Percentiles rank a stretch among this genome's conserved stretches.
Evolutionary conservation across 2,329 filamentous ascomycete genomes (phyloP).

Genomic region (Sordariomycetes sp.): DNA sequence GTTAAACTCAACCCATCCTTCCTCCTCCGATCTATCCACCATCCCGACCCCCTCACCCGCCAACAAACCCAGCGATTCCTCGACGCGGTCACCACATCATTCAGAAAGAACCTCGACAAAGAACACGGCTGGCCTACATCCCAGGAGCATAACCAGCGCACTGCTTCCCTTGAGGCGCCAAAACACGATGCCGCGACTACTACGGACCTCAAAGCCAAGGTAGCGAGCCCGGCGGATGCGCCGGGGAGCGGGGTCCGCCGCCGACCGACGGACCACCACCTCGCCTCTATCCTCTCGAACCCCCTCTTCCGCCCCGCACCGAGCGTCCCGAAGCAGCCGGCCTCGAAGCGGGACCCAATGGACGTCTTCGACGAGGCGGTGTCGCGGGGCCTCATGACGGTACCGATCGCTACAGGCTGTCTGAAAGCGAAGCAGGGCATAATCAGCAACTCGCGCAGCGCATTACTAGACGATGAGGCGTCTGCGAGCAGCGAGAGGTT

Average conservation of each 20-base stretch:
- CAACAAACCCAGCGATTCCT: constrained; percentile 41
- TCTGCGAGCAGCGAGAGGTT: not conserved
- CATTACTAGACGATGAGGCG: not conserved
- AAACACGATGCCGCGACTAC: not conserved
- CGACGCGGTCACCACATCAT: constrained; percentile 40
- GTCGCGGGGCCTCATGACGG: constrained; percentile 41
- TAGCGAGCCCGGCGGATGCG: constrained; percentile 6
- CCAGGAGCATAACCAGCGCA: constrained; percentile 11
- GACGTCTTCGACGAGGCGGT: constrained; percentile 43
- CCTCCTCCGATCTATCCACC: constrained; percentile 31
- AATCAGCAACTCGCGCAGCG: not conserved
- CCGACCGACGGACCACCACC: constrained; percentile 32
- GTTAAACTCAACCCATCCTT: constrained; percentile 7
- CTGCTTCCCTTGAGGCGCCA: constrained; percentile 7
- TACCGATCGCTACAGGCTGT: constrained; percentile 37
- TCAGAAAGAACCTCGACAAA: constrained; percentile 42
- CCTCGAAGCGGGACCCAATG: constrained; percentile 28
- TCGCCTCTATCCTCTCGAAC: constrained; percentile 43
- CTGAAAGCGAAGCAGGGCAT: constrained; percentile 29
- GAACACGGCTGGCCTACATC: constrained; percentile 35
- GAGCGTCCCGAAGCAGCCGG: constrained; percentile 5
- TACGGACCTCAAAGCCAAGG: not conserved
- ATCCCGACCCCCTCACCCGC: constrained; percentile 34
- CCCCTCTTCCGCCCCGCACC: constrained; percentile 32
- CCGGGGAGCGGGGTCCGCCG: constrained; percentile 7